Base-by-base conservation (phyloP, 1,284 basidiomycete species). In the Laetiporus sulphureus region DNA sequence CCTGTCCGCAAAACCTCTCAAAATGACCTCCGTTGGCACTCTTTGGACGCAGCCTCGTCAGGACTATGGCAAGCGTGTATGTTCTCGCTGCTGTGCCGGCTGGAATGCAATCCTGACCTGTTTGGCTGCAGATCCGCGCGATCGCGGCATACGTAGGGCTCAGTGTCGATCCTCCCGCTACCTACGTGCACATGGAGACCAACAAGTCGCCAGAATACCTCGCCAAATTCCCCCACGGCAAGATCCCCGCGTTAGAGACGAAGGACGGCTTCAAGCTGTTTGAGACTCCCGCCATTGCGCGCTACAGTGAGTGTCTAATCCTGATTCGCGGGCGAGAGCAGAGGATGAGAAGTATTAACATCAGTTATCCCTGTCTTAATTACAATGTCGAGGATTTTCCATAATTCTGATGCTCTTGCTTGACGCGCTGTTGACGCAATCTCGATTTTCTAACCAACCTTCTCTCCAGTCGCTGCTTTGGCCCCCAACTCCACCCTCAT, bases 171-270 rank as follows among this genome's bases (percentile, higher is more conserved):
- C 47, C 72, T 46, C 73, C 77, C 32, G 61, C 66, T 25, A 55
- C 48, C 49, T 87, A 85, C 61, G 73, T 71, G 53, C 81, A 84
- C 59, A 72, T 68, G 46, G 73, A 84, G 61, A 77, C 81, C 63
- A 92, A 93, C 75, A 83, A 81, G 62, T 77, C 77, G 52, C 73
- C 80, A 0, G 87, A 86, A 47, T 92, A 83, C 68, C 65, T 83
- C 41, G 59, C 71, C 51, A 91, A 91, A 64, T 92, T 91, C 68
- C 83, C 87, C 33, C 73, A 78, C 52, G 89, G 85, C 49, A 90
- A 89, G 72, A 79, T 94, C 54, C 94, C 95, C 32, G 83, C 83
- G 27, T 79, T 89, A 44, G 87, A 92, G 63, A 70, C 72, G 40
- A 65, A 72, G 32, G 82, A 95, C 62, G 92, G 91, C 47, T 79